Percentiles rank a stretch among this genome's conserved stretches.
phyloP scores from a whole-genome alignment of 2,329 filamentous ascomycete genomes.

The Diaporthe capsici region DNA sequence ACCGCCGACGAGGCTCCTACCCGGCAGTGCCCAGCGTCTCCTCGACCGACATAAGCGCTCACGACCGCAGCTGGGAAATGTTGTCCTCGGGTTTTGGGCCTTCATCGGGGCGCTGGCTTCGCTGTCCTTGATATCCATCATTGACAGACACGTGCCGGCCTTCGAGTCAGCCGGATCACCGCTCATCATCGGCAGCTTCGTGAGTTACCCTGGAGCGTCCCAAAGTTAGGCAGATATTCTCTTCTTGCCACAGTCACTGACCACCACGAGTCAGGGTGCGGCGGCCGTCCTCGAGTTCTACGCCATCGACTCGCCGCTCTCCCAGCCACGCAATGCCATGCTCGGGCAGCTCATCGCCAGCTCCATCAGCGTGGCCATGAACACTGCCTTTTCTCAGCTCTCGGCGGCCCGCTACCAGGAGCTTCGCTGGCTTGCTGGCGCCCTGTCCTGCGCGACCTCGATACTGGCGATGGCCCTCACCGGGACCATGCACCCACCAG shows the following conservation, averaged over 20 bases:
- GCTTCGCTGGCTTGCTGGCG: constrained; percentile 75
- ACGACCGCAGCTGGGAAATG: constrained; percentile 64
- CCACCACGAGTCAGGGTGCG: constrained; percentile 68
- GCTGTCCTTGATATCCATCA: constrained; percentile 71
- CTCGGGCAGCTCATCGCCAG: constrained; percentile 76
- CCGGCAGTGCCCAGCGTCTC: constrained; percentile 76
- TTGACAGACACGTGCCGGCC: constrained; percentile 66
- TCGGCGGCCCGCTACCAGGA: constrained; percentile 56
- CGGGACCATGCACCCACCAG: constrained; percentile 80
- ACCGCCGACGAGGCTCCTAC: constrained; percentile 75
- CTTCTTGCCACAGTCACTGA: constrained; percentile 34
- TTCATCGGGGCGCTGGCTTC: constrained; percentile 75
- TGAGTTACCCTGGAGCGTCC: constrained; percentile 63
- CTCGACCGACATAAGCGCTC: constrained; percentile 71
- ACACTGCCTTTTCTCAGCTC: constrained; percentile 74
- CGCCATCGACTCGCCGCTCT: constrained; percentile 78
- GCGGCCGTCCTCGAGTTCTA: constrained; percentile 83
- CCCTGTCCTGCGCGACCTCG: constrained; percentile 74
- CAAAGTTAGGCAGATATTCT: no score
- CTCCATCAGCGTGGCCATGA: constrained; percentile 71
- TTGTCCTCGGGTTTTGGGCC: constrained; percentile 73
- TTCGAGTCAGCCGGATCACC: constrained; percentile 69
- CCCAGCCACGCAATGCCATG: constrained; percentile 80
- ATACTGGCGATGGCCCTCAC: constrained; percentile 78
- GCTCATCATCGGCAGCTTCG: constrained; percentile 78